phyloP scores from a whole-genome alignment of 495 filamentous ascomycete species.

The Hypoxylon subgilvum region DNA sequence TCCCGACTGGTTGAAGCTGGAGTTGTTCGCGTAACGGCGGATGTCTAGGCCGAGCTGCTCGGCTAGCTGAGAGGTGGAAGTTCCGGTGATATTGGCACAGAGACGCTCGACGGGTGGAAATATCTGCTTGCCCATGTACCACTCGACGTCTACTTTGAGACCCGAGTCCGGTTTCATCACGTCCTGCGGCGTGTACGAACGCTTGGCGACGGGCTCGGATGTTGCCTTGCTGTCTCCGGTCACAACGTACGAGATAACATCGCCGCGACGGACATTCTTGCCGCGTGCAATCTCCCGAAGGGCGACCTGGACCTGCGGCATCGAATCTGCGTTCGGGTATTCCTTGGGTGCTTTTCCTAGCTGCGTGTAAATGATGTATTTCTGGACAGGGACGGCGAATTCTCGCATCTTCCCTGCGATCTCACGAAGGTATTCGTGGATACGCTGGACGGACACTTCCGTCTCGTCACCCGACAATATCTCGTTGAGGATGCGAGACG shows the following conservation, averaged over 20 bases:
- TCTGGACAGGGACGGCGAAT: constrained; percentile 70
- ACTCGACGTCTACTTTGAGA: constrained; percentile 86
- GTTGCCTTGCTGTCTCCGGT: constrained; percentile 75
- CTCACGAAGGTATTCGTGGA: constrained; percentile 89
- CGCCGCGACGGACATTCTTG: constrained; percentile 84
- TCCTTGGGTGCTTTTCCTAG: constrained; percentile 91
- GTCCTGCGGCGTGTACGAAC: constrained; percentile 85
- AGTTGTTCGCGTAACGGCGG: constrained; percentile 77
- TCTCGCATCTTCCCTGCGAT: constrained; percentile 83
- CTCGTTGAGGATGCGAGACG: constrained; percentile 80
- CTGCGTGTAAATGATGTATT: constrained; percentile 98
- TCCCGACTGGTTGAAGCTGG: constrained; percentile 52
- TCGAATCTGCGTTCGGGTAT: constrained; percentile 88
- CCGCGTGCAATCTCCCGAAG: constrained; percentile 85
- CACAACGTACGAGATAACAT: constrained; percentile 95
- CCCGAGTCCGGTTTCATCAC: constrained; percentile 75
- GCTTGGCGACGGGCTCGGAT: constrained; percentile 79
- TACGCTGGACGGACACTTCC: constrained; percentile 83
- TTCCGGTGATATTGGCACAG: constrained; percentile 92
- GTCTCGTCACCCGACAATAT: constrained; percentile 92
- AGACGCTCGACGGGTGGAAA: constrained; percentile 98
- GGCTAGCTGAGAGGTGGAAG: constrained; percentile 83
- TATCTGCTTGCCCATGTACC: constrained; percentile 97
- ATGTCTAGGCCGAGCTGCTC: constrained; percentile 92
- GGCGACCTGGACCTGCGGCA: constrained; percentile 98